Conservation (phyloP, 139 green algal species). For the Ulvella scutata region DNA sequence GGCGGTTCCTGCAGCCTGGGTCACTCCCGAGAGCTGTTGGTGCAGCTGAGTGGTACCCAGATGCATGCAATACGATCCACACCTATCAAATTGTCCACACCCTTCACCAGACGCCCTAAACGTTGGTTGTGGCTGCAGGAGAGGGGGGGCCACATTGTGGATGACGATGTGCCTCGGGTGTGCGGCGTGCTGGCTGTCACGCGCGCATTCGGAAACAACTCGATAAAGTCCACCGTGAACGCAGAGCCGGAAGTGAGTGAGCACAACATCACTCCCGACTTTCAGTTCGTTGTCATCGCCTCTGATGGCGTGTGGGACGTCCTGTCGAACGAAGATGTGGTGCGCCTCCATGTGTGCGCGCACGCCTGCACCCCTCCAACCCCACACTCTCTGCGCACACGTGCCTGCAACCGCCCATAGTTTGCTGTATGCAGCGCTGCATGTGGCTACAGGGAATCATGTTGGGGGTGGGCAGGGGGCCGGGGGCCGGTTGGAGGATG, state of each 20-base stretch:
- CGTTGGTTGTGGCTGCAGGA: background rate
- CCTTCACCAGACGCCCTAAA: too few species aligned
- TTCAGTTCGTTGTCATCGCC: conserved; percentile 29
- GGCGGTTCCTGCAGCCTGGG: too few species aligned
- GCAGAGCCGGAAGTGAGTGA: conserved; percentile 32
- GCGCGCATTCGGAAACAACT: background rate
- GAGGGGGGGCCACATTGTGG: background rate
- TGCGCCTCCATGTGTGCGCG: too few species aligned
- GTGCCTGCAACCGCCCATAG: too few species aligned
- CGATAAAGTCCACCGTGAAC: conserved; percentile 17
- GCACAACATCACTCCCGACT: conserved; percentile 11
- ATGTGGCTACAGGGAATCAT: too few species aligned
- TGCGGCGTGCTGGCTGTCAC: background rate
- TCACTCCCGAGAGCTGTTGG: too few species aligned
- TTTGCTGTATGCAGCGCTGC: too few species aligned
- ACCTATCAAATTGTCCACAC: too few species aligned
- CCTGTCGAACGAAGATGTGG: conserved; percentile 31
- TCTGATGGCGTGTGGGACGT: conserved; percentile 66
- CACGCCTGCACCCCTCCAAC: background rate
- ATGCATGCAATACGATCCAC: too few species aligned
- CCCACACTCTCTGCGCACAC: background rate
- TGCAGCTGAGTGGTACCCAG: too few species aligned
- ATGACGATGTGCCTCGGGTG: background rate
- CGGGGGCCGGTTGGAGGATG: too few species aligned
- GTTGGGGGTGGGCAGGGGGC: too few species aligned